A percentile compares a stretch with the other conserved stretches of the same genome.
phyloP scores from a whole-genome alignment of 2,329 filamentous ascomycete species.

The Aspergillus flavus region DNA sequence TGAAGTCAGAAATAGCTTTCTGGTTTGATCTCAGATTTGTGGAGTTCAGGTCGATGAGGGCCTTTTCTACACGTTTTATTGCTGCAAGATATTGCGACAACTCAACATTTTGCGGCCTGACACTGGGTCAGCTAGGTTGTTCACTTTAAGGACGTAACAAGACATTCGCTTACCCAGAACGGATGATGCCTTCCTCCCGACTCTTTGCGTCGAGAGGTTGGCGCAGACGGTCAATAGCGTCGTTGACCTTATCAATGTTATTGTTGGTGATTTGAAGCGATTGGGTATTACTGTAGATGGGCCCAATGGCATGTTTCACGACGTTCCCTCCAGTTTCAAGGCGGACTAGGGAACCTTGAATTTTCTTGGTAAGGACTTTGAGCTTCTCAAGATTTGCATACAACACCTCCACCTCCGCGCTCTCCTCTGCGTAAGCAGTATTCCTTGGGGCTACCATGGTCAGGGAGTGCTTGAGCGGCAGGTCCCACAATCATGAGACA shows the following conservation, averaged over 20 bases:
- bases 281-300: constrained; percentile 89
- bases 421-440: constrained; percentile 65
- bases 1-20: constrained; percentile 79
- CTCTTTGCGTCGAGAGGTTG: constrained; percentile 92
- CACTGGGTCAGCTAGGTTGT: not conserved
- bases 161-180: constrained; percentile 62
- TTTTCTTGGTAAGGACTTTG: constrained; percentile 90
- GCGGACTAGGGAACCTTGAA: constrained; percentile 80
- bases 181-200: constrained; percentile 88
- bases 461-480: constrained; percentile 18
- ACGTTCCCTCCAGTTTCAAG: constrained; percentile 87
- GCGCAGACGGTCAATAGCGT: constrained; percentile 83
- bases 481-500: constrained; percentile 20
- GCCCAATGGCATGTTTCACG: constrained; percentile 87
- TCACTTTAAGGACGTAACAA: not conserved
- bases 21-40: constrained; percentile 94
- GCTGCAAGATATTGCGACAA: constrained; percentile 84
- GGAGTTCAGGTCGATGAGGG: constrained; percentile 79
- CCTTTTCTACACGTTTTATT: constrained; percentile 83
- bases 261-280: constrained; percentile 82
- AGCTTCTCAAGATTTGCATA: constrained; percentile 84
- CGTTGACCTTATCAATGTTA: constrained; percentile 84
- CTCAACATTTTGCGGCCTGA: constrained; percentile 75
- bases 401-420: constrained; percentile 68
- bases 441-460: constrained; percentile 59